Evolutionary conservation across 2,329 filamentous ascomycete species (phyloP), one percentile per base, ranked within the genome.

Genomic region (Sphaerulina populicola): DNA sequence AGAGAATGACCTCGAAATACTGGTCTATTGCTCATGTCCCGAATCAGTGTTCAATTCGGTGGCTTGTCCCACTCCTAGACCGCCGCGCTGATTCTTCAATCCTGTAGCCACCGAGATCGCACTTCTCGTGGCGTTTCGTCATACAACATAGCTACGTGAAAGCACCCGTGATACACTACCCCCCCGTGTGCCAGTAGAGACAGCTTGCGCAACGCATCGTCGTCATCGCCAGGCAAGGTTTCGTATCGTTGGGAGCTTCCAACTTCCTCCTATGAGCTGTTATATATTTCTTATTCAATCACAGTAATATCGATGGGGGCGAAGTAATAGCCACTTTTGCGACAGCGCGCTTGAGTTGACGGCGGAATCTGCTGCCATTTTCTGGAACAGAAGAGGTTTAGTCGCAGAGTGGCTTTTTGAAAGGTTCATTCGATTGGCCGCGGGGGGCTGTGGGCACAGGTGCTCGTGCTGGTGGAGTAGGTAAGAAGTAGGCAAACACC

Each of bases 1-100:
- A 40, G 10, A 57, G 35, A 4, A 58, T 14, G 39, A 62, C 61
- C 27, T 46, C 33, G 44, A 60, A 60, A 45, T 61, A 62, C 23
- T 62, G 21, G 14, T 55, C 58, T 7, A 47, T 45, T 11, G 55
- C 53, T 37, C 44, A 37, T n/a, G 57, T 42, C 42, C 59, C 36
- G 11, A 63, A 51, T 10, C 31, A n/a, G 31, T 35, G 4, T 10
- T n/a, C 6, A 35, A 35, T 35, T 35, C 31, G 8, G 31, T 6
- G 31, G 6, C 12, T 12, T 35, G 10, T 35, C 31, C 12, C 31
- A 35, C 12, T n/a, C 31, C 12, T 35, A n/a, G 31, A 35, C 31
- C 31, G 9, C 31, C 9, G 31, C 12, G 10, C 12, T 35, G 10
- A n/a, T 35, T 9, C 31, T 5, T 35, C 8, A 35, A 6, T 11